phyloP scores from a whole-genome alignment of 805 yeast species.

The Teunomyces tritomae region DNA sequence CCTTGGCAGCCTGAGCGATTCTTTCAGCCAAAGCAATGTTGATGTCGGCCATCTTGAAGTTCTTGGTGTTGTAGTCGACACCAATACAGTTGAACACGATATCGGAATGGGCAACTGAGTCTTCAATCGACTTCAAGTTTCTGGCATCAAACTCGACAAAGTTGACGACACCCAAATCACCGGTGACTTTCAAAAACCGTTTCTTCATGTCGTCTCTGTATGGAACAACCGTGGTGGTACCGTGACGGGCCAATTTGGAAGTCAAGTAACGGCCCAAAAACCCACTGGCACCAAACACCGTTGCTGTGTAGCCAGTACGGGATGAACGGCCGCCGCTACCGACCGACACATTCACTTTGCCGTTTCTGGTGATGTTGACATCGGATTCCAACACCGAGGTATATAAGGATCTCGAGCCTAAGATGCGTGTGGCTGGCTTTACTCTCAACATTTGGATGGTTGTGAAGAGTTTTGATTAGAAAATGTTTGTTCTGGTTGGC shows the following conservation, averaged over 20 bases:
- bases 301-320: conserved; percentile 83
- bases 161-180: conserved; percentile 86
- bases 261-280: conserved; percentile 72
- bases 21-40: conserved; percentile 77
- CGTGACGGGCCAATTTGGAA: conserved; percentile 76
- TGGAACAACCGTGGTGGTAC: conserved; percentile 76
- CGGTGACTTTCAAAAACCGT: conserved; percentile 76
- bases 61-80: conserved; percentile 71
- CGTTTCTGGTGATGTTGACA: conserved; percentile 67
- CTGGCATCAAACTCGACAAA: conserved; percentile 80
- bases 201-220: conserved; percentile 75
- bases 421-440: conserved; percentile 5
- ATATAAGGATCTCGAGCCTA: conserved; percentile 29
- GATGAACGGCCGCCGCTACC: conserved; percentile 85
- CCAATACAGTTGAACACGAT: conserved; percentile 81
- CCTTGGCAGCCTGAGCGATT: conserved; percentile 69
- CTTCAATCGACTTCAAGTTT: conserved; percentile 71
- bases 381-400: conserved; percentile 51
- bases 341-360: conserved; percentile 66
- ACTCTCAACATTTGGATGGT: conserved; percentile 11
- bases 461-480: conserved; percentile 8
- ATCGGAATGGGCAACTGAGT: conserved; percentile 75
- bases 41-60: conserved; percentile 79
- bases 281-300: conserved; percentile 83
- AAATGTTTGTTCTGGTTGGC: conserved; percentile 32